A percentile compares a stretch with the other conserved stretches of the same genome.
Conservation (phyloP, 108 stramenopile genomes). For the Cyclostephanos tholiformis region DNA sequence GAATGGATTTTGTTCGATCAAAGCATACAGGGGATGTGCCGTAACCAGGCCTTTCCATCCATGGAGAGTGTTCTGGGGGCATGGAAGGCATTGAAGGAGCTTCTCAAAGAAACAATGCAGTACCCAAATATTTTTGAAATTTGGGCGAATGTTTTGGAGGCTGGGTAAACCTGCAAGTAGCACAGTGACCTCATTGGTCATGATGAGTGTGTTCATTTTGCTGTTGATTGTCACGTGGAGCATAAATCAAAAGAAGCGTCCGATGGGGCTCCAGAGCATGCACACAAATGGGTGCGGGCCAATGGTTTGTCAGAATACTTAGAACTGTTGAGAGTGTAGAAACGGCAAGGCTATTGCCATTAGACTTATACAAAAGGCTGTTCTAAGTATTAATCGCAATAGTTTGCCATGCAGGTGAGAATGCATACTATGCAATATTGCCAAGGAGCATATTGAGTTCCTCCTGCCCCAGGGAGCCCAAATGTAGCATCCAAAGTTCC, state of each 20-base stretch:
- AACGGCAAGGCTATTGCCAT: too few species aligned
- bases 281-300: too few species aligned
- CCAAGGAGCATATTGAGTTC: too few species aligned
- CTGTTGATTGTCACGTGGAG: neutral
- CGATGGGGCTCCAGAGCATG: neutral
- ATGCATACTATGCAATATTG: too few species aligned
- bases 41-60: neutral
- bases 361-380: too few species aligned
- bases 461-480: too few species aligned
- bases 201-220: neutral
- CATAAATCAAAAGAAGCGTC: neutral
- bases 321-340: too few species aligned
- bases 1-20: neutral
- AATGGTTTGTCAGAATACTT: neutral
- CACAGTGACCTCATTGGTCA: neutral
- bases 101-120: neutral
- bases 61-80: neutral
- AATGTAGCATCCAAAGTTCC: too few species aligned
- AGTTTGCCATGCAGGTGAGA: too few species aligned
- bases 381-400: too few species aligned
- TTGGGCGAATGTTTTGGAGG: neutral
- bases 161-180: too few species aligned
- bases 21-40: neutral
- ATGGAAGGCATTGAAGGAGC: neutral
- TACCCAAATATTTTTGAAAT: neutral